phyloP scores from a whole-genome alignment of 78 protist genomes.

The Goniomonas avonlea region DNA sequence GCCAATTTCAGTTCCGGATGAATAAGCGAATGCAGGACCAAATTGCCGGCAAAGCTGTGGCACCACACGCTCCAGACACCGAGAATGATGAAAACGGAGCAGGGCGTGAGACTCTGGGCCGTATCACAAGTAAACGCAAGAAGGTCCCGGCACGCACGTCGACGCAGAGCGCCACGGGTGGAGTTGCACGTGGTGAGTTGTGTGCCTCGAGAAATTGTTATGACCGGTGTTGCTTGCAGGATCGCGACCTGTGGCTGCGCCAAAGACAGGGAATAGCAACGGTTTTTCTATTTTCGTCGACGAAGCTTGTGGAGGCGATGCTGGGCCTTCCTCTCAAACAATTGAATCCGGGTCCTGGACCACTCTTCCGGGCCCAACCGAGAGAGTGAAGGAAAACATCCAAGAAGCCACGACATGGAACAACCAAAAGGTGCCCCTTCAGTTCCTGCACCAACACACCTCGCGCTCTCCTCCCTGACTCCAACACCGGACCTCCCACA shows the following conservation, averaged over 20 bases:
- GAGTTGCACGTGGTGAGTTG: too few species aligned
- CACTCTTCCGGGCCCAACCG: neutral
- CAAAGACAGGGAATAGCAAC: neutral
- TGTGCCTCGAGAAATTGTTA: too few species aligned
- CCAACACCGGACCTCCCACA: neutral
- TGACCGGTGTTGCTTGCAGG: too few species aligned
- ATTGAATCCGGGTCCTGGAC: neutral
- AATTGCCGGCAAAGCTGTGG: neutral
- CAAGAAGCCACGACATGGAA: constrained; percentile 3
- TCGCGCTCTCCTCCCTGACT: neutral
- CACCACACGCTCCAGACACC: neutral
- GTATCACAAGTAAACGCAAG: neutral
- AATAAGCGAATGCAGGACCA: neutral
- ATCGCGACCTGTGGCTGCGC: neutral
- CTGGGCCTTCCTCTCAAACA: too few species aligned
- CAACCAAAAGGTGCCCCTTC: neutral
- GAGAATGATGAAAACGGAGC: neutral
- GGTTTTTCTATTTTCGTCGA: constrained; percentile 22
- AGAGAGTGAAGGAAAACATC: constrained; percentile 10
- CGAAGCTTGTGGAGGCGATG: neutral
- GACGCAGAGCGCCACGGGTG: neutral
- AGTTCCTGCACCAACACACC: neutral
- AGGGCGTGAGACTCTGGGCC: constrained; percentile 10
- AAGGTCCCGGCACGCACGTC: neutral
- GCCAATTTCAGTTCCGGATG: constrained; percentile 18